Evolutionary conservation across 2,329 filamentous ascomycete species (phyloP).

Genomic region (Aureobasidium mangrovei): DNA sequence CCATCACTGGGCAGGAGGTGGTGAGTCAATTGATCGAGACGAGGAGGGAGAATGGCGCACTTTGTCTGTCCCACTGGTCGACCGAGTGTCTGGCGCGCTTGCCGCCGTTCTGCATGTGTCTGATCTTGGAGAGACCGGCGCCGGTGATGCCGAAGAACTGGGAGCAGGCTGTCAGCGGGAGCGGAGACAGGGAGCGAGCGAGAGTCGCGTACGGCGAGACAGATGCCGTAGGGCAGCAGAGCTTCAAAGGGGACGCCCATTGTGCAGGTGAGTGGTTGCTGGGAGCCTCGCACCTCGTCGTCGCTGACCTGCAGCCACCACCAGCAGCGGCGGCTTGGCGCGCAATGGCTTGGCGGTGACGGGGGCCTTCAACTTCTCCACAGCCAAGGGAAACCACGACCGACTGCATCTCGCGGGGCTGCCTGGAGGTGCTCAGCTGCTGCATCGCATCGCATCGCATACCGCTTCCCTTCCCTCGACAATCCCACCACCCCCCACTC

Average conservation of each 20-base stretch:
- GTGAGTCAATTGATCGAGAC: background rate
- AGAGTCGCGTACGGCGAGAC: slow-evolving; percentile 45
- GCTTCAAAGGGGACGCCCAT: slow-evolving; percentile 62
- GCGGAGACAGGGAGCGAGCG: slow-evolving; percentile 12
- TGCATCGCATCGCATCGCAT: background rate
- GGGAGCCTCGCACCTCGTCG: background rate
- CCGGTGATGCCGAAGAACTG: slow-evolving; percentile 56
- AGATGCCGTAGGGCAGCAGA: slow-evolving; percentile 55
- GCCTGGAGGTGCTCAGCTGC: background rate
- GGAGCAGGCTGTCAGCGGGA: slow-evolving; percentile 12
- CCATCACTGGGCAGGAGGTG: slow-evolving; percentile 48
- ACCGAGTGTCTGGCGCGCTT: slow-evolving; percentile 52
- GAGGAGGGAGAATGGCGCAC: slow-evolving; percentile 20
- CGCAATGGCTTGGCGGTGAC: background rate
- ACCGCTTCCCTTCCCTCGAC: background rate
- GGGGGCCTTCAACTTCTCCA: slow-evolving; percentile 1
- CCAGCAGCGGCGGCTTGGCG: background rate
- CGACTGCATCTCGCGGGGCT: background rate
- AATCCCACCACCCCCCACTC: background rate
- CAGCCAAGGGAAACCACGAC: background rate
- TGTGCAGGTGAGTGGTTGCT: slow-evolving; percentile 19
- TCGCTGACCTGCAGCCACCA: background rate
- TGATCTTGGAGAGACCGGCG: slow-evolving; percentile 48
- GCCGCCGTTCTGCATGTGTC: slow-evolving; percentile 53
- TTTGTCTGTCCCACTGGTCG: slow-evolving; percentile 57